These are phyloP conservation scores for Gossypium arboreum DNA, from an alignment of 345 rosid species.

Conservation along the genomic window DNA sequence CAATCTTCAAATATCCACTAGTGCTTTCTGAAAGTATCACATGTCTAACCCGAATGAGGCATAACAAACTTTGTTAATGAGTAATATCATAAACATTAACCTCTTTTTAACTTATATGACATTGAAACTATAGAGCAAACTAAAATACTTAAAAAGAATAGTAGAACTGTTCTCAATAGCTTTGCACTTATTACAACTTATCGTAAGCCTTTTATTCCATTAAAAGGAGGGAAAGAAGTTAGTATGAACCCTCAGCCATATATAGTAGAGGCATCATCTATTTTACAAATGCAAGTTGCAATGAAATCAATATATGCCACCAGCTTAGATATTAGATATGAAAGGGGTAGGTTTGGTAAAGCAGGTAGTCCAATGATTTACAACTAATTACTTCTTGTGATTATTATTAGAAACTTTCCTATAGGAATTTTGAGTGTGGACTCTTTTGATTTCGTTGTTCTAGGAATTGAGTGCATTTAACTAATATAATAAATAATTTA, in stretches of 20 bases:
- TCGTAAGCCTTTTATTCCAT: background rate
- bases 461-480: no score
- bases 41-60: no score
- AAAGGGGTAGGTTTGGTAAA: background rate
- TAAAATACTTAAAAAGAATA: no score
- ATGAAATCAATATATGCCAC: background rate
- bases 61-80: no score
- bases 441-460: no score
- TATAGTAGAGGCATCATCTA: background rate
- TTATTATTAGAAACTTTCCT: background rate
- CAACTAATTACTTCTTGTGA: background rate
- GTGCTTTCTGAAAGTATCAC: rapidly evolving
- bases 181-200: background rate
- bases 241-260: background rate
- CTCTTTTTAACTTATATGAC: no score
- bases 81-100: no score
- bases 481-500: no score
- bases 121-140: no score
- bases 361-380: background rate
- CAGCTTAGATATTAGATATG: background rate
- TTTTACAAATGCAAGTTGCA: background rate
- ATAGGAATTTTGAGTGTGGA: no score
- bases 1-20: no score
- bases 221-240: background rate
- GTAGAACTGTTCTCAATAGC: no score